Percentiles rank a stretch among this genome's conserved stretches.
These are phyloP conservation scores for Podospora sp. DNA, from an alignment of 495 filamentous ascomycete genomes.

Conservation along the genomic window DNA sequence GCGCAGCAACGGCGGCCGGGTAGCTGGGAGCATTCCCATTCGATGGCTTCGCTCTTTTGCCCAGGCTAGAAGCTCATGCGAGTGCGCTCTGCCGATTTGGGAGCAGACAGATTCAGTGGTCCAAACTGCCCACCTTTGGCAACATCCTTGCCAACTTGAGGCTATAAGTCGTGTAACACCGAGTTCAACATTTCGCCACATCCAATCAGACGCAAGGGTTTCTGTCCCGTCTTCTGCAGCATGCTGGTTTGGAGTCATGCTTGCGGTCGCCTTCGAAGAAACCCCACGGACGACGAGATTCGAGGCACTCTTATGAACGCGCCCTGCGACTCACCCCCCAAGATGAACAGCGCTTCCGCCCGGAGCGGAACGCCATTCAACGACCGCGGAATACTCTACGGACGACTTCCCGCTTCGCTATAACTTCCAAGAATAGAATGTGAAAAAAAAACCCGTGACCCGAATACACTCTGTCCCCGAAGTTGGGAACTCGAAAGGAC, in stretches of 20 bases:
- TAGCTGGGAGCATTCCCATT: slow-evolving; percentile 31
- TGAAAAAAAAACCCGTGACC: slow-evolving; percentile 3
- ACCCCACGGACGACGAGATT: neutral
- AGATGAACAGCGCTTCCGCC: slow-evolving; percentile 19
- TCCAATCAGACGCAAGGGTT: slow-evolving; percentile 18
- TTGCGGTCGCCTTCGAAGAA: neutral
- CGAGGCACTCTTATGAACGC: neutral
- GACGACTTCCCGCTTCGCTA: slow-evolving; percentile 7
- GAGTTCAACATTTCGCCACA: slow-evolving; percentile 17
- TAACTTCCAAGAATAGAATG: slow-evolving; percentile 23
- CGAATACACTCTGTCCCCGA: neutral
- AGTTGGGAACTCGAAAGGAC: slow-evolving; percentile 3
- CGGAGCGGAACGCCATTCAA: slow-evolving; percentile 17
- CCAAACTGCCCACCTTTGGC: slow-evolving; percentile 25
- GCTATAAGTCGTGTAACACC: slow-evolving; percentile 31
- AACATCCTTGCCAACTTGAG: slow-evolving; percentile 29
- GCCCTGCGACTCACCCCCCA: too few relatives aligned
- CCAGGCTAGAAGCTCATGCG: neutral
- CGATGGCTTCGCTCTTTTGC: slow-evolving; percentile 9
- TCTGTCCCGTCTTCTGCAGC: slow-evolving; percentile 18
- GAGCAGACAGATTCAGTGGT: slow-evolving; percentile 8
- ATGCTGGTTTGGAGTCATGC: slow-evolving; percentile 15
- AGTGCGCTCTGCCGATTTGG: slow-evolving; percentile 5
- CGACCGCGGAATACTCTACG: neutral
- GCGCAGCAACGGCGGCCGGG: slow-evolving; percentile 17